Percentiles rank a stretch among this genome's conserved stretches.
These are phyloP conservation scores for Ramalina peruviana DNA, from an alignment of 495 filamentous ascomycete species.

Conservation along the genomic window DNA sequence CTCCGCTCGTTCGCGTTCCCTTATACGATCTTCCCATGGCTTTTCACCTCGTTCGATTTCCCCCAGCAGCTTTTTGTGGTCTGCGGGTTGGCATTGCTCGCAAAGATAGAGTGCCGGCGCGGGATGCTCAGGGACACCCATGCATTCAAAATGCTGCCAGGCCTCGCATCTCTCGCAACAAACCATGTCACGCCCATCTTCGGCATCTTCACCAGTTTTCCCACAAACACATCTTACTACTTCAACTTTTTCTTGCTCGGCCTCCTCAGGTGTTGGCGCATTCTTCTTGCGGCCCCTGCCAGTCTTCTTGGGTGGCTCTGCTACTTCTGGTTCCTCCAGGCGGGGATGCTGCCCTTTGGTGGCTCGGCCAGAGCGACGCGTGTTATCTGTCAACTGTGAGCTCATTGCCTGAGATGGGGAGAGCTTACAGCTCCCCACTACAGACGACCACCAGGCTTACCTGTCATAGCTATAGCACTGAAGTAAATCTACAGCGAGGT, in stretches of 20 bases:
- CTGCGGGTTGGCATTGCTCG: conserved; percentile 72
- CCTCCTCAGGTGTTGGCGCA: conserved; percentile 32
- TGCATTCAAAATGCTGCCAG: conserved; percentile 96
- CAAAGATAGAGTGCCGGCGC: conserved; percentile 75
- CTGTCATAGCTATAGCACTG: conserved; percentile 8
- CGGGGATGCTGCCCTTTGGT: conserved; percentile 95
- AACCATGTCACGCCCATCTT: conserved; percentile 71
- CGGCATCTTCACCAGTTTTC: conserved; percentile 61
- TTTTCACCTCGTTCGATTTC: conserved; percentile 65
- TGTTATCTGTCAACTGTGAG: conserved; percentile 2
- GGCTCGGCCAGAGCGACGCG: conserved; percentile 76
- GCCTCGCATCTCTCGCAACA: conserved; percentile 79
- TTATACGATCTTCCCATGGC: conserved; percentile 62
- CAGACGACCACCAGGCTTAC: conserved; percentile 6
- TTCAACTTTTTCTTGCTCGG: conserved; percentile 50
- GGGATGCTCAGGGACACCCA: conserved; percentile 66
- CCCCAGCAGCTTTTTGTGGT: conserved; percentile 61
- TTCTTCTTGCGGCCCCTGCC: conserved; percentile 41
- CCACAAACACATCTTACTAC: conserved; percentile 92
- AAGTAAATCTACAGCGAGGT: conserved; percentile 9
- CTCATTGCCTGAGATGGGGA: background rate
- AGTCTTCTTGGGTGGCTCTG: conserved; percentile 44
- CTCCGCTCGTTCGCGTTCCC: conserved; percentile 36
- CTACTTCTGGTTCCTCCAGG: conserved; percentile 50
- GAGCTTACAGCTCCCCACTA: background rate